Evolutionary conservation across 768 basidiomycete genomes (phyloP).

Genomic region (Pleurotus eryngii): DNA sequence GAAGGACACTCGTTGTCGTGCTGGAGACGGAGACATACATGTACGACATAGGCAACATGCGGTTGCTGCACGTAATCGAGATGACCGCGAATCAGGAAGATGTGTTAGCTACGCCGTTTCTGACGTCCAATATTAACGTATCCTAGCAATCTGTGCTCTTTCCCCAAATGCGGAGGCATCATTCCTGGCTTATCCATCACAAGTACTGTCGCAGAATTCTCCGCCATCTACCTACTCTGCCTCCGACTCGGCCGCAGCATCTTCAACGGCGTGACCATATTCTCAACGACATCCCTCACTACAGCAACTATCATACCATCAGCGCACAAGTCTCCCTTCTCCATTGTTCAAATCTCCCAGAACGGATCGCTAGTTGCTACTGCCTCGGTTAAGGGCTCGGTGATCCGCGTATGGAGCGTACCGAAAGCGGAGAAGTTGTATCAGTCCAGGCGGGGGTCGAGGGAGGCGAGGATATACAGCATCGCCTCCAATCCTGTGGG

Average conservation of each 20-base stretch:
- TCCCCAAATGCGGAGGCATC: slow-evolving; percentile 92
- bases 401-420: slow-evolving; percentile 91
- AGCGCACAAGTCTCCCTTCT: too few relatives aligned
- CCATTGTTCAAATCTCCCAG: slow-evolving; percentile 78
- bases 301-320: slow-evolving; percentile 94
- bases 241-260: slow-evolving; percentile 31
- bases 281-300: slow-evolving; percentile 88
- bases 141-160: slow-evolving; percentile 92
- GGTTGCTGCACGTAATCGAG: too few relatives aligned
- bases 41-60: too few relatives aligned
- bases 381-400: slow-evolving; percentile 91
- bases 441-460: slow-evolving; percentile 90
- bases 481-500: slow-evolving; percentile 79
- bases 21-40: too few relatives aligned
- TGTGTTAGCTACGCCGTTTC: slow-evolving; percentile 26
- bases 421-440: slow-evolving; percentile 92
- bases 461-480: slow-evolving; percentile 70
- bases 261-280: slow-evolving; percentile 70
- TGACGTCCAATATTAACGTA: not conserved
- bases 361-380: slow-evolving; percentile 90
- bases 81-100: slow-evolving; percentile 94
- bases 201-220: slow-evolving; percentile 78
- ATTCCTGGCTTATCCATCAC: slow-evolving; percentile 95
- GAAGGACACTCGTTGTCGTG: too few relatives aligned
- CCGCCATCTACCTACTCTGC: slow-evolving; percentile 42